These are phyloP conservation scores for Blastocystis sp. DNA, from an alignment of 352 stramenopile genomes.

Conservation along the genomic window DNA sequence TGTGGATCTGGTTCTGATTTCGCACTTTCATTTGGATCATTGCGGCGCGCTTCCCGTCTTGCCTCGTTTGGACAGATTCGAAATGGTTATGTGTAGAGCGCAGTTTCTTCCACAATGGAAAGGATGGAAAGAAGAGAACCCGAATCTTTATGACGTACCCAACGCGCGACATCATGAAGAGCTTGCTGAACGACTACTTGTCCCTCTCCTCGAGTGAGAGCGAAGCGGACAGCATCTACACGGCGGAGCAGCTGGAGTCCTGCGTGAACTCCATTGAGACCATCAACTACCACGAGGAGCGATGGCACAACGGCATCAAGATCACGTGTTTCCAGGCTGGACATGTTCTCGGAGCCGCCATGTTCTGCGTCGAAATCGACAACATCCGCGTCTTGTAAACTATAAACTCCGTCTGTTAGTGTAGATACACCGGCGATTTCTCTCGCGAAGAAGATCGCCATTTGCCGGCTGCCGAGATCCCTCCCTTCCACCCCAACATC, in stretches of 20 bases:
- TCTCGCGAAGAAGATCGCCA: slow-evolving; percentile 91
- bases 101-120: slow-evolving; percentile 83
- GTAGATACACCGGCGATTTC: slow-evolving; percentile 77
- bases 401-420: not conserved
- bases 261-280: slow-evolving; percentile 97
- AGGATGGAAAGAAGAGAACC: slow-evolving; percentile 15
- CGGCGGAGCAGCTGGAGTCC: slow-evolving; percentile 88
- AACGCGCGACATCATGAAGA: slow-evolving; percentile 96
- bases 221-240: slow-evolving; percentile 79
- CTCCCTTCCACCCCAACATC: slow-evolving; percentile 87
- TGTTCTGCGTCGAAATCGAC: slow-evolving; percentile 98
- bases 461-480: slow-evolving; percentile 90
- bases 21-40: slow-evolving; percentile 99
- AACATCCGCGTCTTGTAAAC: slow-evolving; percentile 93
- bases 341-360: slow-evolving; percentile 97
- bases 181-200: slow-evolving; percentile 95
- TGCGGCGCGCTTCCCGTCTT: slow-evolving; percentile 89
- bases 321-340: slow-evolving; percentile 98
- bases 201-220: slow-evolving; percentile 81
- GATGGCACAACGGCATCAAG: slow-evolving; percentile 94
- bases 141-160: slow-evolving; percentile 98
- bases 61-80: not conserved
- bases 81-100: slow-evolving; percentile 12
- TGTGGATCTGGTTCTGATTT: slow-evolving; percentile 96
- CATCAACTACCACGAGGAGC: slow-evolving; percentile 94